These are phyloP conservation scores for Fusarium musae DNA, from an alignment of 2,329 filamentous ascomycete genomes.

Conservation along the genomic window DNA sequence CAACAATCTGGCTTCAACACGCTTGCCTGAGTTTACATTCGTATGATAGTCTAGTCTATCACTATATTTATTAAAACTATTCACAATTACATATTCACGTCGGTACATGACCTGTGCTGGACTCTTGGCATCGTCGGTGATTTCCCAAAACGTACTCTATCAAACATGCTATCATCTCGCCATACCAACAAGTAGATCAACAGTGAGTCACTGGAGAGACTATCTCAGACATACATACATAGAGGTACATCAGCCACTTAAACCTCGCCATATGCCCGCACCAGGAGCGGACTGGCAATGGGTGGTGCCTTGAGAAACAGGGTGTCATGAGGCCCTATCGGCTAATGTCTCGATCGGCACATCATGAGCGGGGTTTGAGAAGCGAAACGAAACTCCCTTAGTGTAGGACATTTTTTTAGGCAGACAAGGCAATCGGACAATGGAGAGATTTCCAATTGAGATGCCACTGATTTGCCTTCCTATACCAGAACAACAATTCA, in stretches of 20 bases:
- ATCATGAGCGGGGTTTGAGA: slow-evolving; percentile 9
- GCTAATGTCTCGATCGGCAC: slow-evolving; percentile 11
- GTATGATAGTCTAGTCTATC: slow-evolving; percentile 9
- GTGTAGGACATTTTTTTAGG: slow-evolving; percentile 8
- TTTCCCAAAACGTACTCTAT: slow-evolving; percentile 3
- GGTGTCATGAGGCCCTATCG: slow-evolving; percentile 27
- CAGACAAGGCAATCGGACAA: slow-evolving; percentile 13
- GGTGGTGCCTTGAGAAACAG: slow-evolving; percentile 27
- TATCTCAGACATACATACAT: background rate
- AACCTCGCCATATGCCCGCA: background rate
- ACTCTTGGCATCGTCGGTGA: background rate
- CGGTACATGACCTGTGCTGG: background rate
- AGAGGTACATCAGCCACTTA: background rate
- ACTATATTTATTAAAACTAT: background rate
- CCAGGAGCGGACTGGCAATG: background rate
- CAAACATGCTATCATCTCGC: background rate
- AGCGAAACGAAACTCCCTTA: background rate
- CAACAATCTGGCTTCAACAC: slow-evolving; percentile 23
- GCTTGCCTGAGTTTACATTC: slow-evolving; percentile 21
- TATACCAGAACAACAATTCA: background rate
- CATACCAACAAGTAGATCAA: background rate
- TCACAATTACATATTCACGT: background rate
- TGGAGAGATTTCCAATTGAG: background rate
- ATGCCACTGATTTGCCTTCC: background rate
- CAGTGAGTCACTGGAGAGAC: slow-evolving; percentile 21